Percentiles rank a stretch among this genome's conserved stretches.
Conservation (phyloP, 2,329 filamentous ascomycete species). For the Rhinocladiella similis region DNA sequence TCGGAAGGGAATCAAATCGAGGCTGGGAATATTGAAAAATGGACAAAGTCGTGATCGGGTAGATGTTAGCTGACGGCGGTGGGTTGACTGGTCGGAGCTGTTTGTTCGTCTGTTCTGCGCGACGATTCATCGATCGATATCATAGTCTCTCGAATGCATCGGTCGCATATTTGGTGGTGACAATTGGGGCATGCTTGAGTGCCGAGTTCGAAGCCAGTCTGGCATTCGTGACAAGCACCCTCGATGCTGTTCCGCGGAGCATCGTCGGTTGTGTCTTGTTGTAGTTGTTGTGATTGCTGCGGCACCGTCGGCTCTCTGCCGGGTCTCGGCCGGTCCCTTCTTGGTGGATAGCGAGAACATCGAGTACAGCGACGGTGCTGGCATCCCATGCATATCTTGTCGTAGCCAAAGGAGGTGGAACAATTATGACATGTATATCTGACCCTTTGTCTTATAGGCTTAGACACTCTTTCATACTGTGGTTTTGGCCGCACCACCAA, state of each 20-base stretch:
- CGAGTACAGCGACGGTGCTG: constrained; percentile 78
- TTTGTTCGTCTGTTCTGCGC: background rate
- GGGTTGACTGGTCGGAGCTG: background rate
- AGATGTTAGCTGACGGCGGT: constrained; percentile 11
- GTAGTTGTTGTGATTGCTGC: constrained; percentile 1
- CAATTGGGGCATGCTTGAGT: constrained; percentile 26
- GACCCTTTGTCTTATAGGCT: constrained; percentile 49
- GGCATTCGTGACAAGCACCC: constrained; percentile 26
- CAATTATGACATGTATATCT: constrained; percentile 74
- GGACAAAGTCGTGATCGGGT: background rate
- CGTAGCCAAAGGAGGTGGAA: constrained; percentile 68
- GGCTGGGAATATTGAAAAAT: background rate
- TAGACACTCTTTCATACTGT: constrained; percentile 41
- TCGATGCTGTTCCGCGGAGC: constrained; percentile 2
- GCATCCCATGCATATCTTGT: constrained; percentile 74
- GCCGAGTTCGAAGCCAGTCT: constrained; percentile 19
- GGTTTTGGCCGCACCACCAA: constrained; percentile 39
- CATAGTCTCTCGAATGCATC: constrained; percentile 22
- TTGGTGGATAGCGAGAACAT: constrained; percentile 72
- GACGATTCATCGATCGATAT: constrained; percentile 15
- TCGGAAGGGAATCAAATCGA: constrained; percentile 8
- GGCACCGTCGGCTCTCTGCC: constrained; percentile 56
- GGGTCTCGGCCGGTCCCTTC: constrained; percentile 54
- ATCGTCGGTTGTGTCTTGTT: background rate
- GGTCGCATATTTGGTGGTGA: constrained; percentile 26